Conservation (phyloP, 2,329 filamentous ascomycete species). For the Stemphylium vesicarium region DNA sequence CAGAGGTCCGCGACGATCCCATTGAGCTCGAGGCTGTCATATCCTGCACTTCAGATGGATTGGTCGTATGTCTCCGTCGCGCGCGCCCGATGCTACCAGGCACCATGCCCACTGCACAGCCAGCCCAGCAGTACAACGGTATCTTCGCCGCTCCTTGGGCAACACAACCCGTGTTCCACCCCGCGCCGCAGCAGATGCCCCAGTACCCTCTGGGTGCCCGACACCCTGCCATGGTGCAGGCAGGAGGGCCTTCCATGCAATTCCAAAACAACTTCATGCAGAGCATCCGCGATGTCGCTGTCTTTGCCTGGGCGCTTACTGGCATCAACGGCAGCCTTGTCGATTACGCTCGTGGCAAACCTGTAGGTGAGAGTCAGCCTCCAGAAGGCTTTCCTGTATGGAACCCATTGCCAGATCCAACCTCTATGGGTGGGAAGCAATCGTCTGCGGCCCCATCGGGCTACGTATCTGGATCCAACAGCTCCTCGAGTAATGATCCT, state of each 20-base stretch:
- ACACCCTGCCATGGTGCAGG: conserved; percentile 55
- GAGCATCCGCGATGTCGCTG: conserved; percentile 81
- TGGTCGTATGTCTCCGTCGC: conserved; percentile 79
- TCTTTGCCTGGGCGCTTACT: conserved; percentile 84
- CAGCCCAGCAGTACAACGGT: conserved; percentile 52
- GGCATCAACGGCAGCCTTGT: conserved; percentile 80
- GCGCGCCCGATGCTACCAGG: conserved; percentile 73
- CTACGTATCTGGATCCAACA: conserved; percentile 42
- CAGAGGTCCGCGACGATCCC: conserved; percentile 45
- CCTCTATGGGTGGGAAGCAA: conserved; percentile 21
- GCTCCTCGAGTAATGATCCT: conserved; percentile 42
- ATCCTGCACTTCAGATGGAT: conserved; percentile 85
- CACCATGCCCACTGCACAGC: conserved; percentile 26
- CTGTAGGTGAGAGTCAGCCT: conserved; percentile 69
- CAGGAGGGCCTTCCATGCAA: conserved; percentile 50
- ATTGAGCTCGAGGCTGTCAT: conserved; percentile 88
- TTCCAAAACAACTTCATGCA: conserved; percentile 70
- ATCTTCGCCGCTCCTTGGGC: conserved; percentile 85
- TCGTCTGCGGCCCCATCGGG: conserved; percentile 41
- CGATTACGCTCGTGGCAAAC: conserved; percentile 66
- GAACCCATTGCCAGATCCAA: conserved; percentile 46
- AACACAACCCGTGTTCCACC: conserved; percentile 64
- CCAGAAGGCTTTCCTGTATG: conserved; percentile 66
- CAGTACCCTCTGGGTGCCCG: conserved; percentile 45
- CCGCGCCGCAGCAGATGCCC: conserved; percentile 48